phyloP scores from a whole-genome alignment of 805 yeast species.

The Myxozyma melibiosi region DNA sequence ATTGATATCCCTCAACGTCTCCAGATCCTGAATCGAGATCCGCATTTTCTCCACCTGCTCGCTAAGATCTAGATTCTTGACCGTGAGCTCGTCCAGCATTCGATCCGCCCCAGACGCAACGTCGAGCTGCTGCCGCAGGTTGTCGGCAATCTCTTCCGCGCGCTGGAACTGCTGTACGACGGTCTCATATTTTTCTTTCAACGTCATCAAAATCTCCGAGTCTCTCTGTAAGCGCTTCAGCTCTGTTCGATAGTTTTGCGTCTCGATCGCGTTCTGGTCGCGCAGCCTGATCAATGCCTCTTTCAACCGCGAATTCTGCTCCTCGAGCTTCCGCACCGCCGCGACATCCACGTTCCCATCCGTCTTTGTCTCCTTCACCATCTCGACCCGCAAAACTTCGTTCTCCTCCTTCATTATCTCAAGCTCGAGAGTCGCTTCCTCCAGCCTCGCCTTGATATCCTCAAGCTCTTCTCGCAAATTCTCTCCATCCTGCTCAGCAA shows the following conservation, averaged over 20 bases:
- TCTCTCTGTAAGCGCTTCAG: slow-evolving; percentile 32
- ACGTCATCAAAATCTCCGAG: slow-evolving; percentile 1
- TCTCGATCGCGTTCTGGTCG: slow-evolving; percentile 35
- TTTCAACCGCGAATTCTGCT: slow-evolving; percentile 48
- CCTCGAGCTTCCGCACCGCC: not conserved
- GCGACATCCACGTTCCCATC: no score
- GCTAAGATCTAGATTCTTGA: slow-evolving; percentile 45
- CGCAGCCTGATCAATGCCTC: slow-evolving; percentile 47
- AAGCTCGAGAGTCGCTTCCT: slow-evolving; percentile 36
- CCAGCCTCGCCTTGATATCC: slow-evolving; percentile 28
- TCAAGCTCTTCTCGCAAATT: slow-evolving; percentile 36
- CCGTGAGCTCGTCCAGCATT: slow-evolving; percentile 45
- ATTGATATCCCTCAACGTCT: slow-evolving; percentile 55
- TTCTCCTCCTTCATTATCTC: slow-evolving; percentile 39
- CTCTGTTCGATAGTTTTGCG: slow-evolving; percentile 29
- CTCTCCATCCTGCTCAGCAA: slow-evolving; percentile 43
- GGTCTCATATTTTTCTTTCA: slow-evolving; percentile 18
- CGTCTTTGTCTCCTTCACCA: not conserved
- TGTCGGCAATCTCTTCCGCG: slow-evolving; percentile 23
- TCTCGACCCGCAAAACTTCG: slow-evolving; percentile 10
- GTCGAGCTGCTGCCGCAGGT: slow-evolving; percentile 41
- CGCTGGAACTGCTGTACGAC: slow-evolving; percentile 10
- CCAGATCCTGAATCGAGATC: slow-evolving; percentile 52
- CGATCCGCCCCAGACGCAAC: slow-evolving; percentile 43
- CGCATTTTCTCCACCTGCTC: slow-evolving; percentile 45